phyloP scores from a whole-genome alignment of 345 rosid species.

The Eucalyptus tenuipes region DNA sequence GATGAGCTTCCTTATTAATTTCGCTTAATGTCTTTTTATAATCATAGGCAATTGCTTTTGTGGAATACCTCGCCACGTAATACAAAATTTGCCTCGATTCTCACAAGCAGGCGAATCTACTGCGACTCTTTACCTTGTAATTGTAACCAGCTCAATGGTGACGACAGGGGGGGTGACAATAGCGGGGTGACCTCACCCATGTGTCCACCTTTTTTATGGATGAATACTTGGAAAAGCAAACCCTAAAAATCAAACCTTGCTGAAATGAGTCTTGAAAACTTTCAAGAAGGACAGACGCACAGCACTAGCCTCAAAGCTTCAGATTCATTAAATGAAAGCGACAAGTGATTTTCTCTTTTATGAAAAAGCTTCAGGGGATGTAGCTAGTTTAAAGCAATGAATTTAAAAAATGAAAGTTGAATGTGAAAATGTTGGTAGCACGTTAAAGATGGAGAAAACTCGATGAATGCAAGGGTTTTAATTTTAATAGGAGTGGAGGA shows the following conservation, averaged over 20 bases:
- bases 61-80: neutral
- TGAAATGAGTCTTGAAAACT: neutral
- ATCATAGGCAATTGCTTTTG: neutral
- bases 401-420: neutral
- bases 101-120: neutral
- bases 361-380: neutral
- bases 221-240: neutral
- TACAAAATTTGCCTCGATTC: neutral
- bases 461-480: neutral
- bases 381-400: neutral
- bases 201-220: neutral
- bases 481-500: neutral
- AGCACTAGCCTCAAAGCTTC: neutral
- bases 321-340: neutral
- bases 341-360: neutral
- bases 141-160: neutral
- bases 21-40: neutral
- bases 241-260: neutral
- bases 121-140: neutral
- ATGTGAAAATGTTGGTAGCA: neutral
- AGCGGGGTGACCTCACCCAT: neutral
- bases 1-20: neutral
- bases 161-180: neutral
- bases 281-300: neutral
- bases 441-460: neutral